Base-by-base conservation (phyloP, 331 rosid species). In the Erythrophleum ivorense region DNA sequence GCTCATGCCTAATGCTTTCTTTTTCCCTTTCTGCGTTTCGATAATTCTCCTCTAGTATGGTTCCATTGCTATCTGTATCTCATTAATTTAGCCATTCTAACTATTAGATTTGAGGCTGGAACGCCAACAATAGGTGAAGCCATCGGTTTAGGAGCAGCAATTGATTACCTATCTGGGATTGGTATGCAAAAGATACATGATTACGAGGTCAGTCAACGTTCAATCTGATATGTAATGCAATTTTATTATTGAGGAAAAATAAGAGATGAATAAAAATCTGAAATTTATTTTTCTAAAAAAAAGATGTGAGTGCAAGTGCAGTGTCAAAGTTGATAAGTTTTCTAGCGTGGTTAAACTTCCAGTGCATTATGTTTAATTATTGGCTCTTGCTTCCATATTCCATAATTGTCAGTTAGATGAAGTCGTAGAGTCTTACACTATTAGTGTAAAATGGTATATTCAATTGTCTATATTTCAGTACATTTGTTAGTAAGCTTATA, bases 61-160 rank as follows among this genome's bases (percentile, higher is more conserved):
- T 12, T 62, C 19, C 68, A 13, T 62, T 31, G 68, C 16, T 62
- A 33, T 49, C 46, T 75, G 64, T 74, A 68, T 78, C 84, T 87
- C 66, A 86, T 66, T 40, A 43, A 67, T 58, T 62, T 68, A 70
- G 73, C 71, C 58, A 54, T 71, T 74, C 68, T 84, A 31, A 78
- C 66, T 82, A 71, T 78, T 85, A 95, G 98, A 83, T 95, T 95
- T 82, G 99, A 95, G 88, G 99, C 99, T 68, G 99, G 99, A 78
- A 95, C 99, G 14, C 99, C 99, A 45, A 97, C 98, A 74, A 95
- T 95, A 52, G 99, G 98, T 59, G 99, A 95, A 87, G 92, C 97
- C 83, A 93, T 95, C 86, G 99, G 98, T n/a, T 83, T 95, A 41
- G 99, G 98, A 80, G 99, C 97, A 67, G 99, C 99, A 76, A 83